Evolutionary conservation across 495 filamentous ascomycete species (phyloP).

Genomic region (Hypoxylon trugodes): DNA sequence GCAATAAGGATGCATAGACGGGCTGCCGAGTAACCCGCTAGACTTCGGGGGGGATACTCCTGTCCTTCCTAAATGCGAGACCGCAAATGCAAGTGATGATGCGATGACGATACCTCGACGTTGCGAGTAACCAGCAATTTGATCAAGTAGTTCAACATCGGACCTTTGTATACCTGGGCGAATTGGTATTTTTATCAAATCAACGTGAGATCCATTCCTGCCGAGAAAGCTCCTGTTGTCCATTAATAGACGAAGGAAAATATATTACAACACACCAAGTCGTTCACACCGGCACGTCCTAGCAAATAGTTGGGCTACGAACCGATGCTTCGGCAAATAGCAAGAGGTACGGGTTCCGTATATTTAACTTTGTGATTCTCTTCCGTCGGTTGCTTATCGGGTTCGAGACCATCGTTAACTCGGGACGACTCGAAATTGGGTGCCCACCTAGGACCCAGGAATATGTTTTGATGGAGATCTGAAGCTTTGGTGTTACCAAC

Average conservation of each 20-base stretch:
- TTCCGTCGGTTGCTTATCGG: conserved; percentile 15
- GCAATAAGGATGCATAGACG: conserved; percentile 18
- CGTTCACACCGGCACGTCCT: conserved; percentile 3
- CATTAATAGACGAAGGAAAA: neutral
- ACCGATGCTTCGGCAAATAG: conserved; percentile 12
- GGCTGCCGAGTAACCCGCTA: conserved; percentile 1
- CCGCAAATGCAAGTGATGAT: conserved; percentile 21
- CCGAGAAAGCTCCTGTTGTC: conserved; percentile 7
- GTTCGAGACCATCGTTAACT: conserved; percentile 18
- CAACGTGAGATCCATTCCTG: neutral
- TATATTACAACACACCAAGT: conserved; percentile 4
- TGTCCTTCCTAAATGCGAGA: conserved; percentile 8
- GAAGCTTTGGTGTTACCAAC: conserved; percentile 13
- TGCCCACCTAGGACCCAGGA: conserved; percentile 28
- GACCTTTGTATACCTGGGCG: conserved; percentile 2
- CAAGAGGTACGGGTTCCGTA: conserved; percentile 14
- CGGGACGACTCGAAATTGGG: conserved; percentile 36
- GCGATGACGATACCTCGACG: conserved; percentile 19
- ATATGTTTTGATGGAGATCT: conserved; percentile 29
- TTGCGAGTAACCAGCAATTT: conserved; percentile 3
- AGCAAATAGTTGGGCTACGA: conserved; percentile 19
- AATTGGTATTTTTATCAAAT: conserved; percentile 2
- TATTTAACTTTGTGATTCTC: conserved; percentile 9
- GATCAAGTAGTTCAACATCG: conserved; percentile 1
- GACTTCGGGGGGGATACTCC: neutral